A percentile compares a stretch with the other conserved stretches of the same genome.
Conservation (phyloP, 768 basidiomycete genomes). For the Myochromella boudieri region DNA sequence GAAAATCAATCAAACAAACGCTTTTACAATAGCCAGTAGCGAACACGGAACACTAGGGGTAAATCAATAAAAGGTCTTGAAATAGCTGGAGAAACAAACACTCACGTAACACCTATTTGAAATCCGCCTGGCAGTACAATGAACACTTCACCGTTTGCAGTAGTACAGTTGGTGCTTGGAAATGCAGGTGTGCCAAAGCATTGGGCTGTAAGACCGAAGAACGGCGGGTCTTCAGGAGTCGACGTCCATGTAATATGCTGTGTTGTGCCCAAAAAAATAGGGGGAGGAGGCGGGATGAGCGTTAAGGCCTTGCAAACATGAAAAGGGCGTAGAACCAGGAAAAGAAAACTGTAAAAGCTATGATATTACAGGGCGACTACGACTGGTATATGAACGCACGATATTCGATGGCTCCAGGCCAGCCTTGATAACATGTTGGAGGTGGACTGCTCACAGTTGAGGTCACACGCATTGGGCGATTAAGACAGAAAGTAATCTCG, state of each 20-base stretch:
- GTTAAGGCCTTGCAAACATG: background rate
- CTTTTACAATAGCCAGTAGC: background rate
- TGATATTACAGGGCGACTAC: background rate
- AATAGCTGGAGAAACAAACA: background rate
- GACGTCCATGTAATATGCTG: background rate
- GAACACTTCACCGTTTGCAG: background rate
- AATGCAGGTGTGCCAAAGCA: background rate
- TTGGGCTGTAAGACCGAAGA: background rate
- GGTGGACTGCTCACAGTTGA: background rate
- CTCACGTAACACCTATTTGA: constrained; percentile 3
- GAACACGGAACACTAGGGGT: background rate
- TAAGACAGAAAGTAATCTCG: background rate
- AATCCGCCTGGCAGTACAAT: background rate
- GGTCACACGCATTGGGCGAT: background rate
- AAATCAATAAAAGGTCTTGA: background rate
- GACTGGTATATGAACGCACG: too few species aligned
- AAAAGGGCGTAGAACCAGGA: too few species aligned
- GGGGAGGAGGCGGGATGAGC: constrained; percentile 3
- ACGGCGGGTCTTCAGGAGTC: background rate
- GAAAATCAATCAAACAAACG: too few species aligned
- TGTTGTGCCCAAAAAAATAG: constrained; percentile 6
- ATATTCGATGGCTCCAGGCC: too few species aligned
- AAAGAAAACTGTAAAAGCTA: too few species aligned
- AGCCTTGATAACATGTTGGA: background rate
- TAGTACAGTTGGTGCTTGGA: constrained; percentile 2